Percentiles rank a stretch among this genome's conserved stretches.
phyloP scores from a whole-genome alignment of 805 yeast genomes.

The Saccharomycopsis fibuligera region DNA sequence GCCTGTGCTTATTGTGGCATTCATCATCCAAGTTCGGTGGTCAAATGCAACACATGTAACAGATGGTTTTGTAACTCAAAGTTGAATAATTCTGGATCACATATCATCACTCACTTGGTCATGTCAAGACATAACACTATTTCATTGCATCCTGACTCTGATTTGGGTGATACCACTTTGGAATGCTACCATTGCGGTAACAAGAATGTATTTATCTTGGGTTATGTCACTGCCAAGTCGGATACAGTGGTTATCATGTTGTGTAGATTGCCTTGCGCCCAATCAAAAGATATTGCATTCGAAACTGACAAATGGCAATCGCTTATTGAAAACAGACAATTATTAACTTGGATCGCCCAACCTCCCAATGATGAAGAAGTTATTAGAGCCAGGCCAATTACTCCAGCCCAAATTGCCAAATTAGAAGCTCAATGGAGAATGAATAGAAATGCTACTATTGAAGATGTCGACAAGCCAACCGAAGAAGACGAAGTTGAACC shows the following conservation, averaged over 20 bases:
- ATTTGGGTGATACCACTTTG: constrained; percentile 76
- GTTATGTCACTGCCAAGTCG: constrained; percentile 80
- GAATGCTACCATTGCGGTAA: constrained; percentile 91
- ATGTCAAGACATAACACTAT: constrained; percentile 71
- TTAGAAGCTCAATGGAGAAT: constrained; percentile 80
- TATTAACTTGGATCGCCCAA: constrained; percentile 76
- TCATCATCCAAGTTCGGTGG: constrained; percentile 55
- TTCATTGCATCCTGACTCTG: constrained; percentile 70
- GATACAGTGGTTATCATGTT: constrained; percentile 81
- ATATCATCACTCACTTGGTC: constrained; percentile 80
- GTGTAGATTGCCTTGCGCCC: constrained; percentile 87
- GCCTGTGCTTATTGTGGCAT: constrained; percentile 72
- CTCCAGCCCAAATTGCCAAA: constrained; percentile 58
- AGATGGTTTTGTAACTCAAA: constrained; percentile 87
- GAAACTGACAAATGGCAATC: constrained; percentile 86
- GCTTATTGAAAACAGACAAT: constrained; percentile 69
- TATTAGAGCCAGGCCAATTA: constrained; percentile 44
- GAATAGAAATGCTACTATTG: constrained; percentile 63
- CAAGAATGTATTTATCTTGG: constrained; percentile 71
- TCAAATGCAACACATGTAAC: constrained; percentile 68
- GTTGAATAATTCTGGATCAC: constrained; percentile 53
- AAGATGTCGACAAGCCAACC: constrained; percentile 48
- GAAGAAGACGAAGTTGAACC: constrained; percentile 59
- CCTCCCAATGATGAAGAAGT: constrained; percentile 57
- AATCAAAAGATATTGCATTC: constrained; percentile 71